Base-by-base conservation (phyloP, 768 basidiomycete genomes). In the Lactarius evosmus region DNA sequence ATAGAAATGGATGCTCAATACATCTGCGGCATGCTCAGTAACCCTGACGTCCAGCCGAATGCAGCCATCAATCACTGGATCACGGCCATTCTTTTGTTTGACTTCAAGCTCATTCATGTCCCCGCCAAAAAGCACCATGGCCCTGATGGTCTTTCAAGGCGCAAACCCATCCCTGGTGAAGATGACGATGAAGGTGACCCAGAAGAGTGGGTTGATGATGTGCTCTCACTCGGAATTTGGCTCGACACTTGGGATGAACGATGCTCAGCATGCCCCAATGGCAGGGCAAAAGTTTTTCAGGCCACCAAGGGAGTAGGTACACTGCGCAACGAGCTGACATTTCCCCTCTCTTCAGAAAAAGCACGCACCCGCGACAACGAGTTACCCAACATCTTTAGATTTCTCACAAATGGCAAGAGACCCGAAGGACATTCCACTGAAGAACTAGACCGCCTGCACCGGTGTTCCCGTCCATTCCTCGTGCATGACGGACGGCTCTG, bases 31-130 rank as follows among this genome's bases (percentile, higher is more conserved):
- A 51, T 51, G 50, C 25, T 51, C 25, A 27, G 7, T 5, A 51
- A 51, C 25, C 50, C 50, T 11, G 25, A 51, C 9, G 75, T 0
- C 11, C 72, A 75, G 4, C 78, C 78, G 0, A 77, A 72, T 16
- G 29, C 50, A 1, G 50, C 50, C 12, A 51, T 25, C 0, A 81
- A 80, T 50, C 61, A 74, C 3, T 81, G 80, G 80, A 78, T 81
- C 36, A 71, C 74, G 0, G 74, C 66, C 0, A 78, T 82, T 9
- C 69, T 75, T 0, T 56, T 77, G 0, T 80, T 78, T 62, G 66
- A 75, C 53, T 78, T 79, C 67, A 68, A 65, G 2, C 65, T 80
- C 0, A 61, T 70, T 0, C 80, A 81, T 53, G 71, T 81, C 7
- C 75, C 77, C 0, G 73, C 63, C 0, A 49, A 65, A 0, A 56